Percentiles rank a stretch among this genome's conserved stretches.
Conservation (phyloP, 208 protist genomes). For the Eutreptiella sp. region DNA sequence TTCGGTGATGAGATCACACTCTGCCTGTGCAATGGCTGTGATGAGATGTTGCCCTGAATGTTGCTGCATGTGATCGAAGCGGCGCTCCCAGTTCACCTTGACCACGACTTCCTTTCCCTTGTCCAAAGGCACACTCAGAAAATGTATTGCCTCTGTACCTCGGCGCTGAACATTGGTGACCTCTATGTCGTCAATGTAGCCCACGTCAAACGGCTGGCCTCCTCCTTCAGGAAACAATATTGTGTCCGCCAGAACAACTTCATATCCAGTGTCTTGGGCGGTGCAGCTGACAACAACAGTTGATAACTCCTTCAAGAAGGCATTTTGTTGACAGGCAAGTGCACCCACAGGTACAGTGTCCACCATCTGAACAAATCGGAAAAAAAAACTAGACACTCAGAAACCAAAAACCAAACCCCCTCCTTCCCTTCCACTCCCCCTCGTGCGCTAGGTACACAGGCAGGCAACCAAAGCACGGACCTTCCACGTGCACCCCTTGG, state of each 20-base stretch:
- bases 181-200: constrained; percentile 38
- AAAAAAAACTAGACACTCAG: no score
- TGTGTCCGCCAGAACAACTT: constrained; percentile 61
- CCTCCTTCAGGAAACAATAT: constrained; percentile 77
- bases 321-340: constrained; percentile 58
- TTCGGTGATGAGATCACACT: constrained; percentile 54
- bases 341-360: constrained; percentile 63
- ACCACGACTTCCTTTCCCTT: constrained; percentile 39
- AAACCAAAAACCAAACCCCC: no score
- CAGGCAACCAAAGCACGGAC: no score
- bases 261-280: constrained; percentile 33
- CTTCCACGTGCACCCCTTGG: no score
- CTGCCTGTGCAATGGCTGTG: constrained; percentile 54
- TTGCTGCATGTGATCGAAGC: constrained; percentile 82
- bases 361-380: no score
- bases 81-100: constrained; percentile 60
- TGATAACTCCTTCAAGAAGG: constrained; percentile 54
- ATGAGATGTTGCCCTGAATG: constrained; percentile 81
- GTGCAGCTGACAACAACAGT: constrained; percentile 54
- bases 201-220: constrained; percentile 73
- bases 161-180: constrained; percentile 41
- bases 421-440: no score
- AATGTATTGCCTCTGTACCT: not conserved
- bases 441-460: no score
- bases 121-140: not conserved